These are phyloP conservation scores for Hirsutella minnesotensis DNA, from an alignment of 2,329 filamentous ascomycete species.

Conservation along the genomic window DNA sequence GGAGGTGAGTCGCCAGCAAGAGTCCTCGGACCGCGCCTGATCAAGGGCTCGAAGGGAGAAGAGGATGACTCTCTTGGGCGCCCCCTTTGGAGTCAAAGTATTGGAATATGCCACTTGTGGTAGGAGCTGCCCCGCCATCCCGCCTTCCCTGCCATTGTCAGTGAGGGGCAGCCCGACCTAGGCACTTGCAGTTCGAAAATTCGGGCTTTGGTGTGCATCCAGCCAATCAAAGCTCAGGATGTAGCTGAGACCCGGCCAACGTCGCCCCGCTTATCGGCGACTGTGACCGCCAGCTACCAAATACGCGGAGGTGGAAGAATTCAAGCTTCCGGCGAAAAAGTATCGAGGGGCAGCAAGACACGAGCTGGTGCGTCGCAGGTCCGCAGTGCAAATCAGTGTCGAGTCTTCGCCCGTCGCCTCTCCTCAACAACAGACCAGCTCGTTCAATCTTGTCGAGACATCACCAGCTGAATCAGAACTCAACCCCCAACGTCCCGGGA, in stretches of 20 bases:
- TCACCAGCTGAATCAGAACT: background rate
- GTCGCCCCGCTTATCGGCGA: background rate
- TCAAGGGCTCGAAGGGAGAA: background rate
- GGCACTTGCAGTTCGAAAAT: conserved; percentile 4
- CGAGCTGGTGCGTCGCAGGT: background rate
- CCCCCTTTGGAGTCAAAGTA: background rate
- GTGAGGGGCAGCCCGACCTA: conserved; percentile 7
- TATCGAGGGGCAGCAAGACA: conserved; percentile 12
- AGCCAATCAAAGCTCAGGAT: background rate
- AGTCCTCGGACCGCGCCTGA: background rate
- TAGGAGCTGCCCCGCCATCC: conserved; percentile 9
- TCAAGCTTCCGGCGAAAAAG: conserved; percentile 15
- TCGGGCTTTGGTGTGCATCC: conserved; percentile 1
- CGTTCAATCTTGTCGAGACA: conserved; percentile 2
- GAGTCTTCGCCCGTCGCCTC: background rate
- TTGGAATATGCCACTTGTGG: conserved; percentile 2
- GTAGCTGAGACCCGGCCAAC: background rate
- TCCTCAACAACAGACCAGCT: conserved; percentile 1
- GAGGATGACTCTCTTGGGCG: background rate
- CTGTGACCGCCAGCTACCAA: background rate
- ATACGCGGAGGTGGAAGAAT: conserved; percentile 16
- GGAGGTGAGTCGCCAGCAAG: background rate
- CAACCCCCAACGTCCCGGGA: conserved; percentile 1
- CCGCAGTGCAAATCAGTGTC: background rate
- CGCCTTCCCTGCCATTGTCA: conserved; percentile 2